A percentile compares a stretch with the other conserved stretches of the same genome.
phyloP scores from a whole-genome alignment of 2,329 filamentous ascomycete genomes.

The Microsporum audouinii region DNA sequence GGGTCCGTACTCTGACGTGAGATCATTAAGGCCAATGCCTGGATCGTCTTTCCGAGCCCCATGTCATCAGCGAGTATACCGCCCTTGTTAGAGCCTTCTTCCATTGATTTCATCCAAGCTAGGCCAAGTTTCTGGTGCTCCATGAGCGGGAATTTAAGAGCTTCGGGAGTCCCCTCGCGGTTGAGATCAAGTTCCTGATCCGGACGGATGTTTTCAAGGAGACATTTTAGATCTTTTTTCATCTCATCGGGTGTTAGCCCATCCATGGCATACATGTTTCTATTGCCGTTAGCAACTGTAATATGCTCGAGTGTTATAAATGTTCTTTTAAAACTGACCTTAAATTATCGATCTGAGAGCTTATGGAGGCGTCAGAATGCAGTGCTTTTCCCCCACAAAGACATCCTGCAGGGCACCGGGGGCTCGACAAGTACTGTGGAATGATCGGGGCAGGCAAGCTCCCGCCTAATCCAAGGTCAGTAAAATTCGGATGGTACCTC shows the following conservation, averaged over 20 bases:
- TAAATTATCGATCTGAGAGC: not conserved
- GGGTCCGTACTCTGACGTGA: slow-evolving; percentile 50
- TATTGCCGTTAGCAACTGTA: not conserved
- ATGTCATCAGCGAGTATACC: slow-evolving; percentile 72
- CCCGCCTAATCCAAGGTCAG: not conserved
- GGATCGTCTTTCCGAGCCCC: slow-evolving; percentile 76
- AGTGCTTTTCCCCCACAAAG: not conserved
- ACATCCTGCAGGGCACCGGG: not conserved
- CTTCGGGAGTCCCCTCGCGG: slow-evolving; percentile 57
- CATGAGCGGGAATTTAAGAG: slow-evolving; percentile 58
- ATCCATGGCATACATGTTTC: not conserved
- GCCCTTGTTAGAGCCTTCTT: slow-evolving; percentile 59
- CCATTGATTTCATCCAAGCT: slow-evolving; percentile 64
- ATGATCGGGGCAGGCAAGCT: not conserved
- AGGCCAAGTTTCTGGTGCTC: slow-evolving; percentile 71
- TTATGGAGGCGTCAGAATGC: not conserved
- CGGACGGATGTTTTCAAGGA: slow-evolving; percentile 62
- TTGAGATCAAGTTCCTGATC: slow-evolving; percentile 54
- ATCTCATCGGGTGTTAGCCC: slow-evolving; percentile 21
- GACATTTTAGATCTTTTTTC: slow-evolving; percentile 55
- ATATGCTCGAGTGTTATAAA: not conserved
- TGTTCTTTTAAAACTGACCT: not conserved
- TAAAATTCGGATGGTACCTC: not conserved
- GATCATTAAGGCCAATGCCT: slow-evolving; percentile 66
- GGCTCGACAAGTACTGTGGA: not conserved